Conservation (phyloP, 139 green algal species). For the Volvox reticuliferus region DNA sequence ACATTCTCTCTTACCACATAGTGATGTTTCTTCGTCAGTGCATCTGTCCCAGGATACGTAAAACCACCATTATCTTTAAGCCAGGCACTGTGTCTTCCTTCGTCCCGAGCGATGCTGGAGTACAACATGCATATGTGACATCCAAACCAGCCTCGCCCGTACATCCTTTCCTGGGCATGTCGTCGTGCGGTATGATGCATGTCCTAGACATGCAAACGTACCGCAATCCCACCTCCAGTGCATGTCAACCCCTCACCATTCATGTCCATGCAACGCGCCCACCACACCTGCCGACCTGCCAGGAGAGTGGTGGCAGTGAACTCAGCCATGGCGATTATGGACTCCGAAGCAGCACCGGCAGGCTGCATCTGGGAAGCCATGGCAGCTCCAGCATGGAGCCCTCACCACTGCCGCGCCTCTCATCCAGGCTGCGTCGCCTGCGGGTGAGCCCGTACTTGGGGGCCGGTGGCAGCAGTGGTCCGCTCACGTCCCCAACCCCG, state of each 20-base stretch:
- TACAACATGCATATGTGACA: too few relatives aligned
- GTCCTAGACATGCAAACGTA: too few relatives aligned
- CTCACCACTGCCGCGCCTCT: constrained; percentile 38
- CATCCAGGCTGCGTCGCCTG: constrained; percentile 22
- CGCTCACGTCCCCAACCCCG: not conserved
- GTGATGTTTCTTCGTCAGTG: too few relatives aligned
- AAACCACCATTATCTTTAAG: too few relatives aligned
- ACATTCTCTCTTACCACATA: not conserved
- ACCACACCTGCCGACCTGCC: not conserved
- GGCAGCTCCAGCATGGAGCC: constrained; percentile 30
- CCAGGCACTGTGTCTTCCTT: not conserved
- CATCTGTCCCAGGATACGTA: too few relatives aligned
- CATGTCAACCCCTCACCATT: too few relatives aligned
- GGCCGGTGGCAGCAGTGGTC: not conserved
- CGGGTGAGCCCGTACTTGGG: not conserved
- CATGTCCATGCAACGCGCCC: not conserved
- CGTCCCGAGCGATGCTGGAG: not conserved
- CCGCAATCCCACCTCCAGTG: too few relatives aligned
- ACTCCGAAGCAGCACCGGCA: not conserved
- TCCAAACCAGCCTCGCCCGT: too few relatives aligned
- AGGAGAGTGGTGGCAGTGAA: constrained; percentile 5
- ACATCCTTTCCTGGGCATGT: not conserved
- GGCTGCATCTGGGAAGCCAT: not conserved
- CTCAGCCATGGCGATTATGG: not conserved
- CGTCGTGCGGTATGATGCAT: too few relatives aligned